A percentile compares a stretch with the other conserved stretches of the same genome.
These are phyloP conservation scores for Microcyclospora pomicola DNA, from an alignment of 2,329 filamentous ascomycete genomes.

Conservation along the genomic window DNA sequence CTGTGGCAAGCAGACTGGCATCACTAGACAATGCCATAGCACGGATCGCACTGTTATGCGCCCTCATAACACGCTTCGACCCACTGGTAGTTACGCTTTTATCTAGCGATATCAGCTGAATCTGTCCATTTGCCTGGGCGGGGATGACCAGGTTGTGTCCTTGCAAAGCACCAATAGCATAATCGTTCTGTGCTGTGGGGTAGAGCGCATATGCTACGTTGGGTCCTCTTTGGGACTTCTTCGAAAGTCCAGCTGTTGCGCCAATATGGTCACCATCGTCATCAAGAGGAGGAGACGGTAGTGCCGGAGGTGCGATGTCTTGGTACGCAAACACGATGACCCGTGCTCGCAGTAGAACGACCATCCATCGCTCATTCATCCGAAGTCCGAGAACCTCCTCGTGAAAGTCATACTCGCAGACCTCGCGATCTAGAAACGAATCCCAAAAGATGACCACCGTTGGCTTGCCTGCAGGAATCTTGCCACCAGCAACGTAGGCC, in stretches of 20 bases:
- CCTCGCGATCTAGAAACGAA: conserved; percentile 60
- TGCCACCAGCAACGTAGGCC: conserved; percentile 78
- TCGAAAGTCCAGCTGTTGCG: background rate
- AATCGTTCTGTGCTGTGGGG: conserved; percentile 72
- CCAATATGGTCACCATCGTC: conserved; percentile 2
- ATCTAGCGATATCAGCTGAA: conserved; percentile 66
- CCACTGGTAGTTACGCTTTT: conserved; percentile 36
- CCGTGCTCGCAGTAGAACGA: conserved; percentile 49
- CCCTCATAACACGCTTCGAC: conserved; percentile 85
- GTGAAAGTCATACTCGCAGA: conserved; percentile 64
- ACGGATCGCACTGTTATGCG: conserved; percentile 65
- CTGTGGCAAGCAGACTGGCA: conserved; percentile 71
- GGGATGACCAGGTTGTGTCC: conserved; percentile 67
- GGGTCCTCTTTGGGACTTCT: conserved; percentile 7
- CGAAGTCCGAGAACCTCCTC: conserved; percentile 70
- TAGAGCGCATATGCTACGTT: conserved; percentile 44
- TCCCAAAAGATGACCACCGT: conserved; percentile 56
- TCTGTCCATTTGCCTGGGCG: conserved; percentile 73
- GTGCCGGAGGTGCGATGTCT: conserved; percentile 17
- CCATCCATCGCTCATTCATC: conserved; percentile 60
- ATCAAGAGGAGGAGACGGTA: conserved; percentile 35
- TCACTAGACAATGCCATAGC: conserved; percentile 70
- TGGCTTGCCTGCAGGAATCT: conserved; percentile 23
- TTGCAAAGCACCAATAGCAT: conserved; percentile 67
- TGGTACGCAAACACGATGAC: conserved; percentile 20